Evolutionary conservation across 306 rosid species (phyloP).

Genomic region (Castanea sativa): DNA sequence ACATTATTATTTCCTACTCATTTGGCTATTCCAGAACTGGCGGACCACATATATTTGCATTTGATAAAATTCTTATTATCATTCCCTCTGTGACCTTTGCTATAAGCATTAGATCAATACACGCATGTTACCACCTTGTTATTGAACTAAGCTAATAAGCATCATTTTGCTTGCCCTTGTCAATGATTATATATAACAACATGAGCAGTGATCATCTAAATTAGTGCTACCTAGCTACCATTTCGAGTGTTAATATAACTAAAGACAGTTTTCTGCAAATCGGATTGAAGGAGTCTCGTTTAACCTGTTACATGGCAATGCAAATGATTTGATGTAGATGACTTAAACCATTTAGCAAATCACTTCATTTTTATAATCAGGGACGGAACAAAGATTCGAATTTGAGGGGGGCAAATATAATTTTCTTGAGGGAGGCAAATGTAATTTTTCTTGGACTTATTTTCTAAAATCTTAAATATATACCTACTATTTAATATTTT

Average conservation of each 20-base stretch:
- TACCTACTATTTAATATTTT: too few relatives aligned
- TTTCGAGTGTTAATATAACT: not conserved
- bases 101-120: not conserved
- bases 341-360: too few relatives aligned
- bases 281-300: too few relatives aligned
- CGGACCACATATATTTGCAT: slow-evolving; percentile 1
- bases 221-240: not conserved
- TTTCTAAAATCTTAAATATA: too few relatives aligned
- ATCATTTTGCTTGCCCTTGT: not conserved
- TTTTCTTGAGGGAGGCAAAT: too few relatives aligned
- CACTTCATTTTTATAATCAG: too few relatives aligned
- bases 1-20: slow-evolving; percentile 40
- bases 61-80: not conserved
- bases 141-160: not conserved
- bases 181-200: not conserved
- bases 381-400: too few relatives aligned
- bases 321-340: too few relatives aligned
- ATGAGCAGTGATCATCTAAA: not conserved
- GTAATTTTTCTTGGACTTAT: too few relatives aligned
- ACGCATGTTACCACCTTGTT: not conserved
- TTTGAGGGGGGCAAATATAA: too few relatives aligned
- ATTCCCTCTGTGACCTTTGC: not conserved
- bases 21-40: slow-evolving; percentile 6
- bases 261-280: too few relatives aligned
- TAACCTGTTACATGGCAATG: too few relatives aligned